phyloP scores from a whole-genome alignment of 2,329 filamentous ascomycete genomes.

The Colletotrichum liaoningense region DNA sequence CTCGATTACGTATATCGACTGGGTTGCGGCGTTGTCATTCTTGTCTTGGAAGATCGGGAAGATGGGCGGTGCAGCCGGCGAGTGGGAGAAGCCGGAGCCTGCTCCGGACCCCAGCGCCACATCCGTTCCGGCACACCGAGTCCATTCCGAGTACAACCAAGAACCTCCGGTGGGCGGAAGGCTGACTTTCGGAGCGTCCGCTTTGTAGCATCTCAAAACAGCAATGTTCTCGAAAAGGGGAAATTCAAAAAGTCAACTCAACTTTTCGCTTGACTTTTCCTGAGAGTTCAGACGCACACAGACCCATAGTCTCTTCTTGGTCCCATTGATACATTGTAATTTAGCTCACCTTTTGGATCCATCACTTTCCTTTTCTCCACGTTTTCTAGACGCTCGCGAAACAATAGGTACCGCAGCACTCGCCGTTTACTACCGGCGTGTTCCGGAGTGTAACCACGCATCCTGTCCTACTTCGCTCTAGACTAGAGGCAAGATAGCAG shows the following conservation, averaged over 20 bases:
- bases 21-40: background rate
- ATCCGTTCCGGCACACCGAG: background rate
- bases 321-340: background rate
- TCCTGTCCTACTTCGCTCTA: background rate
- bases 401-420: background rate
- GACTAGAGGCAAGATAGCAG: background rate
- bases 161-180: background rate
- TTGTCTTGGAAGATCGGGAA: background rate
- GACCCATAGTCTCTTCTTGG: background rate
- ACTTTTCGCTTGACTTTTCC: background rate
- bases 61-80: background rate
- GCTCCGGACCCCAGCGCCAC: background rate
- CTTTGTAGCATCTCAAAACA: background rate
- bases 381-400: conserved; percentile 9
- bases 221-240: conserved; percentile 13
- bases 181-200: background rate
- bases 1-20: background rate
- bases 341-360: background rate
- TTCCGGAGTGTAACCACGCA: background rate
- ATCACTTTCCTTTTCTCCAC: conserved; percentile 1
- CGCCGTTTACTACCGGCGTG: background rate
- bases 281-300: conserved; percentile 23
- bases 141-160: background rate
- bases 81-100: background rate
- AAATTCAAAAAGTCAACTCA: conserved; percentile 1